Base-by-base conservation (phyloP, 345 rosid genomes). In the Aethionema arabicum region DNA sequence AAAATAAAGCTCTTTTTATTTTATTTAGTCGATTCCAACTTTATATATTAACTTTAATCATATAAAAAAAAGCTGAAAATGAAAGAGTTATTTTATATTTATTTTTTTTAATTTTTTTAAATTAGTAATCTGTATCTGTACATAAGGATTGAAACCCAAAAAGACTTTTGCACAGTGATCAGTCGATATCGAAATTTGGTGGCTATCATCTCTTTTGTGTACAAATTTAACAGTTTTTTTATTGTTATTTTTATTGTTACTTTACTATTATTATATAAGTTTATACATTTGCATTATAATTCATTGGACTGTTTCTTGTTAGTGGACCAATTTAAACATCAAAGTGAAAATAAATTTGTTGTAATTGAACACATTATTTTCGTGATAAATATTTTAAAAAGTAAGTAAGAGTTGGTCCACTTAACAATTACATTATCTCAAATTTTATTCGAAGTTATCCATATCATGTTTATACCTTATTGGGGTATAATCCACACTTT, bases 151-250 rank as follows among this genome's bases (percentile, higher is more conserved):
- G 49, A 56, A 42, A 42, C 49, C 65, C 14, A 31, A 56, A 50
- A 65, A 37, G 56, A 57, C 38, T 58, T 52, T 51, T 38, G 27
- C 61, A 51, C 47, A 50, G 37, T 44, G 69, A 70, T 44, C 14
- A 51, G 66, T 71, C 70, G 44, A 63, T 56, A 9, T 69, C 73
- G 6, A 70, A 41, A 35, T 56, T 62, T 56, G 65, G 63, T 63
- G 64, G 65, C 59, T 40, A 70, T 52, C 21, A 56, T 70, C 48
- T 56, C 37, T 43, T 64, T 71, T 64, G 75, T 62, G 51, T 37
- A 55, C 51, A 46, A 21, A 55, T 55, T 48, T 55, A 21, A 60
- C 61, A 60, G 55, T 63, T 39, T 53, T 53, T 37, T 40, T 8
- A 40, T 40, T 40, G 3, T 4, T 8, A 8, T 40, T 9, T 14